phyloP scores from a whole-genome alignment of 2,329 filamentous ascomycete species.

The Fusarium sp. region DNA sequence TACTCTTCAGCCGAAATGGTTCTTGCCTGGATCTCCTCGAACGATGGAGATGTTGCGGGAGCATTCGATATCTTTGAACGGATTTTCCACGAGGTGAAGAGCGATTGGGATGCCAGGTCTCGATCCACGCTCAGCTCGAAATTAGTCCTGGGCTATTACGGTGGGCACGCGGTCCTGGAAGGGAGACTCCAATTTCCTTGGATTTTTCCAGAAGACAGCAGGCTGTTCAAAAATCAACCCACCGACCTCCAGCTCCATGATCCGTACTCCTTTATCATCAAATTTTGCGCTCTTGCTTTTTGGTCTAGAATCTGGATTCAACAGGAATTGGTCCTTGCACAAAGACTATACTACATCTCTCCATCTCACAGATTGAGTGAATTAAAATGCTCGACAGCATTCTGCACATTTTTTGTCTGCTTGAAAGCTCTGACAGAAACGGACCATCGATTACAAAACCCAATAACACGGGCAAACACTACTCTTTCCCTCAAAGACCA shows the following conservation, averaged over 20 bases:
- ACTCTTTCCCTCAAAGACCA: too few relatives aligned
- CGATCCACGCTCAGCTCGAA: too few relatives aligned
- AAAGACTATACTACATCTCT: neutral
- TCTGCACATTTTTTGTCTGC: too few relatives aligned
- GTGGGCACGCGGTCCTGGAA: too few relatives aligned
- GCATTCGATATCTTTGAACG: neutral
- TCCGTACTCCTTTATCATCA: neutral
- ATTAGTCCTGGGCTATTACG: too few relatives aligned
- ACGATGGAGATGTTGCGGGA: neutral
- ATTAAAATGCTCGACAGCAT: too few relatives aligned
- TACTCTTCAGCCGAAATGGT: neutral
- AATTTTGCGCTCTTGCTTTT: neutral
- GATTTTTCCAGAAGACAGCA: neutral
- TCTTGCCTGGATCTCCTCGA: neutral
- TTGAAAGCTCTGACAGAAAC: neutral
- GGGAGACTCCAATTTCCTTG: neutral
- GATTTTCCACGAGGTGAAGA: too few relatives aligned
- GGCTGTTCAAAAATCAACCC: neutral
- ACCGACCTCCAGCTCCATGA: neutral
- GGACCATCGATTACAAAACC: too few relatives aligned
- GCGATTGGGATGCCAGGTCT: too few relatives aligned
- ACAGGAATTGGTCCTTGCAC: constrained; percentile 5
- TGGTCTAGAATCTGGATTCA: constrained; percentile 3
- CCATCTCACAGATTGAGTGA: neutral
- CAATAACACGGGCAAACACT: too few relatives aligned